A percentile compares a stretch with the other conserved stretches of the same genome.
These are phyloP conservation scores for Neofusicoccum laricinum DNA, from an alignment of 2,329 filamentous ascomycete genomes.

Conservation along the genomic window DNA sequence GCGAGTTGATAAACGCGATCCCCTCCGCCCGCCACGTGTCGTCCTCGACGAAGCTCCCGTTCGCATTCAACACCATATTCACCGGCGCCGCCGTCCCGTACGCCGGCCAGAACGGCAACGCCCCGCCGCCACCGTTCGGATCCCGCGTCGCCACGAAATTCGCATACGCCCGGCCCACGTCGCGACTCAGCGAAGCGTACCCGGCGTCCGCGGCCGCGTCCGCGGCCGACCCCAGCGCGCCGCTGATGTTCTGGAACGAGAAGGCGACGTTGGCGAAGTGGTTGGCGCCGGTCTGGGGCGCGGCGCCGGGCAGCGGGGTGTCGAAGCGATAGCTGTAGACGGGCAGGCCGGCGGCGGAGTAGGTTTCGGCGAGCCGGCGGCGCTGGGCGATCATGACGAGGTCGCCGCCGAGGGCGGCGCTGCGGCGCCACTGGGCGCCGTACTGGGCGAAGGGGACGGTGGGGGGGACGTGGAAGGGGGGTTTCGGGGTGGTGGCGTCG, in stretches of 20 bases:
- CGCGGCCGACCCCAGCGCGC: conserved; percentile 27
- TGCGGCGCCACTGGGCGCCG: conserved; percentile 47
- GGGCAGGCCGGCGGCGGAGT: conserved; percentile 42
- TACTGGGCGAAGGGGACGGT: conserved; percentile 1
- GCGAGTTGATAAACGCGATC: conserved; percentile 34
- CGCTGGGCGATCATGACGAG: conserved; percentile 51
- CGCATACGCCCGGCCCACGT: conserved; percentile 40
- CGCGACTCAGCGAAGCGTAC: conserved; percentile 37
- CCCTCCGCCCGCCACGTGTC: conserved; percentile 38
- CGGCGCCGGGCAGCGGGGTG: conserved; percentile 43
- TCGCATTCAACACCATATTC: conserved; percentile 41
- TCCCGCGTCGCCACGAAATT: conserved; percentile 40
- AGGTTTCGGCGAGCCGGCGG: conserved; percentile 47
- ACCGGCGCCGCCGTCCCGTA: conserved; percentile 32
- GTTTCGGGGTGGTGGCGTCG: conserved; percentile 18
- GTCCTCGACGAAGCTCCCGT: conserved; percentile 29
- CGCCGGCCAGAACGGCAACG: conserved; percentile 36
- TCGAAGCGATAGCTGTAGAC: conserved; percentile 60
- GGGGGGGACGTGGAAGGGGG: conserved; percentile 5
- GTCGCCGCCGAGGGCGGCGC: conserved; percentile 49
- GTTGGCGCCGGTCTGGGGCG: conserved; percentile 38
- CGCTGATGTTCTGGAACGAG: conserved; percentile 39
- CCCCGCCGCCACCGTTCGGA: conserved; percentile 33
- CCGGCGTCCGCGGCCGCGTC: conserved; percentile 19
- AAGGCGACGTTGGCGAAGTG: conserved; percentile 49